phyloP scores from a whole-genome alignment of 1,139 yeast genomes.

The Entelexis paramagnoliae region DNA sequence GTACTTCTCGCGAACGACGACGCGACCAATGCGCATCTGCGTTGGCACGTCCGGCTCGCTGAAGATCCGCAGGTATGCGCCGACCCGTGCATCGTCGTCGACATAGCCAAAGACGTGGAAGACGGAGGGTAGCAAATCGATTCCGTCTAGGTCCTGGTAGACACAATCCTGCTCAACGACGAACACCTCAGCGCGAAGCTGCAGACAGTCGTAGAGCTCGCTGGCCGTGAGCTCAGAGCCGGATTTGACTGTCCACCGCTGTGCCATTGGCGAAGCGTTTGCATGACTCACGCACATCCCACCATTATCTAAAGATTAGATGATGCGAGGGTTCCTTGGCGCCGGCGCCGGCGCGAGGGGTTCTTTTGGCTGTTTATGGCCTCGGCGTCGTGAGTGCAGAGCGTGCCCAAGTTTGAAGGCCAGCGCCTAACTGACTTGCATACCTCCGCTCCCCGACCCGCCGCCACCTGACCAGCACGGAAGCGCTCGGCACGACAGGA shows the following conservation, averaged over 20 bases:
- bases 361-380: no score
- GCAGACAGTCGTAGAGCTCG: slow-evolving; percentile 18
- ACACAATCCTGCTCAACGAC: slow-evolving; percentile 24
- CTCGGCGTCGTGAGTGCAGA: no score
- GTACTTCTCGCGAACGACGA: slow-evolving; percentile 6
- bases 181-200: slow-evolving; percentile 23
- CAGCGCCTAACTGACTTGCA: no score
- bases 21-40: slow-evolving; percentile 16
- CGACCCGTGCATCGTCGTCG: slow-evolving; percentile 9
- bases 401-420: no score
- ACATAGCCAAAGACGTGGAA: slow-evolving; percentile 17
- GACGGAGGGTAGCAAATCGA: slow-evolving; percentile 15
- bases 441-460: no score
- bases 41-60: slow-evolving; percentile 2
- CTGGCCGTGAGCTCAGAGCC: slow-evolving; percentile 15
- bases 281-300: no score
- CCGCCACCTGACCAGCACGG: neutral
- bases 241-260: slow-evolving; percentile 11
- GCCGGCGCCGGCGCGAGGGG: no score
- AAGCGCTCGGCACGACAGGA: no score
- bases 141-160: slow-evolving; percentile 23
- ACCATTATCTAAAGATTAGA: no score
- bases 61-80: slow-evolving; percentile 15
- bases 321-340: no score
- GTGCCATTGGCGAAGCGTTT: no score